Conservation (phyloP, 805 yeast species). For the Saccharomyces kudriavzevii region DNA sequence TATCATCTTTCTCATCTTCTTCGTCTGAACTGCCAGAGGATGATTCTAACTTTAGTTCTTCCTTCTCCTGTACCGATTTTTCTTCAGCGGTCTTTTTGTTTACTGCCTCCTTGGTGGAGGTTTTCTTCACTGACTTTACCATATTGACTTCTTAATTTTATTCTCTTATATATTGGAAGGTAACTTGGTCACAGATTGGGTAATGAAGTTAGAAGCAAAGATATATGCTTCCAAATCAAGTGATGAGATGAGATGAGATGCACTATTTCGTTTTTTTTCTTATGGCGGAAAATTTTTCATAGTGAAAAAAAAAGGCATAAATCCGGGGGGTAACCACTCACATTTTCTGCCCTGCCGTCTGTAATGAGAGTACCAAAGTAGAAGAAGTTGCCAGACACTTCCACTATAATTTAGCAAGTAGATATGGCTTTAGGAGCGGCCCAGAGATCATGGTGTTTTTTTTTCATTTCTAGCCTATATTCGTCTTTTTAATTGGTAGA, state of each 20-base stretch:
- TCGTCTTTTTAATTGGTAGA: background rate
- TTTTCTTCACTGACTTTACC: background rate
- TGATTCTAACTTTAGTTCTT: conserved; percentile 18
- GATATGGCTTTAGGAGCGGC: background rate
- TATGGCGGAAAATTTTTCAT: background rate
- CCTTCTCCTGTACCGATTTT: conserved; percentile 12
- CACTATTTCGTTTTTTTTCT: background rate
- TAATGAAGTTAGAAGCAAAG: background rate
- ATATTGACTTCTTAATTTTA: background rate
- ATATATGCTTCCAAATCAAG: background rate
- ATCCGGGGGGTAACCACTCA: background rate
- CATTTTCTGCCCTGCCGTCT: background rate
- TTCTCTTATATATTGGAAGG: background rate
- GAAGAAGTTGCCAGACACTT: background rate
- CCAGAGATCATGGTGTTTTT: background rate
- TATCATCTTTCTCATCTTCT: conserved; percentile 24
- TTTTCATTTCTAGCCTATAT: too few species aligned
- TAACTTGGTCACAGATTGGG: background rate
- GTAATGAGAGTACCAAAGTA: background rate
- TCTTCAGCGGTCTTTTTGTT: conserved; percentile 16
- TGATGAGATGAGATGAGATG: conserved; percentile 14
- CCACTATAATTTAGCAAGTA: background rate
- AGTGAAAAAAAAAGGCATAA: background rate
- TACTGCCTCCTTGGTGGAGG: background rate
- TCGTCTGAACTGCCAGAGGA: conserved; percentile 21